Conservation (phyloP, 371 early-diverging fungal genomes). For the Thermomucor indicae-seudaticae region DNA sequence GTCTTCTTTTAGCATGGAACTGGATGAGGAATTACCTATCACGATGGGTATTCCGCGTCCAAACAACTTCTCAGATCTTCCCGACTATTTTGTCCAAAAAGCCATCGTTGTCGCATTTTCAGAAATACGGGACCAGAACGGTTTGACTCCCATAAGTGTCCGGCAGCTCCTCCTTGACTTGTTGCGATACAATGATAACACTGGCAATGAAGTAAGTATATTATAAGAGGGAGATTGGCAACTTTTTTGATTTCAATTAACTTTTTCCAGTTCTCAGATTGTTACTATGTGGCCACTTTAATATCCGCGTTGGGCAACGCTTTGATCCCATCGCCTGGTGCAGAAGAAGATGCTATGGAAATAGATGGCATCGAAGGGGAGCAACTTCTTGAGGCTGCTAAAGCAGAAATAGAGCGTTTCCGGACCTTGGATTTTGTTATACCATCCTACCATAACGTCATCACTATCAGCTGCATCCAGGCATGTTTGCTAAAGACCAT, state of each 20-base stretch:
- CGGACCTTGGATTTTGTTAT: conserved; percentile 75
- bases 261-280: conserved; percentile 63
- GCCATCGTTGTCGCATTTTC: conserved; percentile 75
- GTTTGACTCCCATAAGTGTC: conserved; percentile 63
- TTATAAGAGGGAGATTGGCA: not conserved
- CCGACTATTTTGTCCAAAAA: conserved; percentile 90
- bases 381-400: conserved; percentile 51
- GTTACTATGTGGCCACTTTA: conserved; percentile 71
- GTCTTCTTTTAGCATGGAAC: conserved; percentile 6
- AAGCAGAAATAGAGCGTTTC: conserved; percentile 78
- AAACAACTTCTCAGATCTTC: conserved; percentile 80
- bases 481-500: conserved; percentile 26
- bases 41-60: conserved; percentile 68
- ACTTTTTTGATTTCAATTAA: not conserved
- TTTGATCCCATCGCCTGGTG: conserved; percentile 49
- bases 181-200: conserved; percentile 88
- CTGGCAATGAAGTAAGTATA: conserved; percentile 66
- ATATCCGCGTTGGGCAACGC: conserved; percentile 72
- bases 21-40: conserved; percentile 42
- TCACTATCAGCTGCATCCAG: conserved; percentile 77
- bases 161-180: conserved; percentile 71
- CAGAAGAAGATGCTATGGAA: conserved; percentile 25
- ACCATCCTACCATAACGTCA: conserved; percentile 82
- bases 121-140: conserved; percentile 60
- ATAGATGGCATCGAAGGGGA: conserved; percentile 45